A percentile compares a stretch with the other conserved stretches of the same genome.
Conservation (phyloP, 1,284 basidiomycete genomes). For the Leccinum huronense region DNA sequence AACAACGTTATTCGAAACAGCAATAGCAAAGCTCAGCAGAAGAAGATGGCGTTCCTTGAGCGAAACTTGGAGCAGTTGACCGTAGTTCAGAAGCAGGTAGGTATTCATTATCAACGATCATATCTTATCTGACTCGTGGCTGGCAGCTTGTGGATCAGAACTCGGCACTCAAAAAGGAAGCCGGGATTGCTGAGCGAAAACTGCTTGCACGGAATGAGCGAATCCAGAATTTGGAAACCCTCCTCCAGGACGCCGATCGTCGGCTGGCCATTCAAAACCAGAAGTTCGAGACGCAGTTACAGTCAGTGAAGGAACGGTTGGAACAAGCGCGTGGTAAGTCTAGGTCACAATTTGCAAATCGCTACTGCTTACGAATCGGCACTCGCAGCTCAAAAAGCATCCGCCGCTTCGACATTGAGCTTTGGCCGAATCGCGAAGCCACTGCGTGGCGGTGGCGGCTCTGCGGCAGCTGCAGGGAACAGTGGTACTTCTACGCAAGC, state of each 20-base stretch:
- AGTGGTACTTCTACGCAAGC: slow-evolving; percentile 45
- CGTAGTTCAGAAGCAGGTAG: slow-evolving; percentile 93
- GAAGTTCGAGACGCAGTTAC: slow-evolving; percentile 92
- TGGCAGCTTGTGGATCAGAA: slow-evolving; percentile 96
- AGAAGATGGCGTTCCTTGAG: slow-evolving; percentile 99
- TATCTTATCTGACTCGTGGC: slow-evolving; percentile 12
- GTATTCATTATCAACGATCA: slow-evolving; percentile 18
- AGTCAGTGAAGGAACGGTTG: slow-evolving; percentile 87
- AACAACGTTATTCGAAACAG: slow-evolving; percentile 98
- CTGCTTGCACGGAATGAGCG: slow-evolving; percentile 94
- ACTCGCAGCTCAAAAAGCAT: slow-evolving; percentile 70
- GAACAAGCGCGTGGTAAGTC: slow-evolving; percentile 88
- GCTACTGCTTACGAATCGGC: slow-evolving; percentile 17
- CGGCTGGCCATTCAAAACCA: slow-evolving; percentile 89
- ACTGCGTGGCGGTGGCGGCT: slow-evolving; percentile 85
- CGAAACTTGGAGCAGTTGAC: slow-evolving; percentile 96
- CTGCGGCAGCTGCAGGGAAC: slow-evolving; percentile 38
- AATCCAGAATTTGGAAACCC: slow-evolving; percentile 91
- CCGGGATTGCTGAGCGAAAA: slow-evolving; percentile 95
- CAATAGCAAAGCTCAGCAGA: slow-evolving; percentile 97
- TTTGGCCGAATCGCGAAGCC: slow-evolving; percentile 98
- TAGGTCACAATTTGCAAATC: slow-evolving; percentile 8
- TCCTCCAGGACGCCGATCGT: slow-evolving; percentile 92
- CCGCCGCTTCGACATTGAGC: slow-evolving; percentile 65
- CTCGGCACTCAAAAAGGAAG: slow-evolving; percentile 95